These are phyloP conservation scores for Steccherinum ochraceum DNA, from an alignment of 768 basidiomycete species.

Conservation along the genomic window DNA sequence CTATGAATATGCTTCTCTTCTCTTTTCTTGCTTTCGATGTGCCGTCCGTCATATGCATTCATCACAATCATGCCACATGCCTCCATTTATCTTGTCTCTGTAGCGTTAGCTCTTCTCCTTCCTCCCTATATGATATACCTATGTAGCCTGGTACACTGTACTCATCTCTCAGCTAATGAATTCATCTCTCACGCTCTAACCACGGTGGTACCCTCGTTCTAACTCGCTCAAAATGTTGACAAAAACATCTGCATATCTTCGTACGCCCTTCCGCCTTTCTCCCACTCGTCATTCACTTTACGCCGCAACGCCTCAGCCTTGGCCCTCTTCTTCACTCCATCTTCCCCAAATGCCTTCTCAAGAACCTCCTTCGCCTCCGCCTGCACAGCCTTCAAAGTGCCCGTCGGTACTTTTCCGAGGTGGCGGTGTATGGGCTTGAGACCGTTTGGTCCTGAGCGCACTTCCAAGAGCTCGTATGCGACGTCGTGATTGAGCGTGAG, in stretches of 20 bases:
- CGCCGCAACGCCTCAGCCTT: slow-evolving; percentile 10
- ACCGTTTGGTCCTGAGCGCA: slow-evolving; percentile 12
- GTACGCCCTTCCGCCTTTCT: slow-evolving; percentile 6
- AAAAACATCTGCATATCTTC: not conserved
- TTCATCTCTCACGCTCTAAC: too few species aligned
- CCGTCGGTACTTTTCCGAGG: slow-evolving; percentile 11
- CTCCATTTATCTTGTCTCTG: too few species aligned
- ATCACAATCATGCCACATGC: too few species aligned
- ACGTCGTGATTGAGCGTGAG: slow-evolving; percentile 9
- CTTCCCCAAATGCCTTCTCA: slow-evolving; percentile 11
- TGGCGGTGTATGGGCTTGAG: slow-evolving; percentile 12
- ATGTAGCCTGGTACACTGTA: too few species aligned
- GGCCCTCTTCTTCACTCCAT: slow-evolving; percentile 14
- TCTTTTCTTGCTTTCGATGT: too few species aligned
- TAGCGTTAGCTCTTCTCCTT: too few species aligned
- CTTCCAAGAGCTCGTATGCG: slow-evolving; percentile 18
- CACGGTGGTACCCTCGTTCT: too few species aligned
- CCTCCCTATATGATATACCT: too few species aligned
- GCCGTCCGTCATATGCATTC: too few species aligned
- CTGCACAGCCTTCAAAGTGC: slow-evolving; percentile 15
- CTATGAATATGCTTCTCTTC: too few species aligned
- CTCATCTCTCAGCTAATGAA: too few species aligned
- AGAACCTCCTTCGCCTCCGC: slow-evolving; percentile 10
- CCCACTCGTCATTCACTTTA: slow-evolving; percentile 1
- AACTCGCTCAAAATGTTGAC: too few species aligned